phyloP scores from a whole-genome alignment of 2,329 filamentous ascomycete genomes.

The Xylaria hypoxylon region DNA sequence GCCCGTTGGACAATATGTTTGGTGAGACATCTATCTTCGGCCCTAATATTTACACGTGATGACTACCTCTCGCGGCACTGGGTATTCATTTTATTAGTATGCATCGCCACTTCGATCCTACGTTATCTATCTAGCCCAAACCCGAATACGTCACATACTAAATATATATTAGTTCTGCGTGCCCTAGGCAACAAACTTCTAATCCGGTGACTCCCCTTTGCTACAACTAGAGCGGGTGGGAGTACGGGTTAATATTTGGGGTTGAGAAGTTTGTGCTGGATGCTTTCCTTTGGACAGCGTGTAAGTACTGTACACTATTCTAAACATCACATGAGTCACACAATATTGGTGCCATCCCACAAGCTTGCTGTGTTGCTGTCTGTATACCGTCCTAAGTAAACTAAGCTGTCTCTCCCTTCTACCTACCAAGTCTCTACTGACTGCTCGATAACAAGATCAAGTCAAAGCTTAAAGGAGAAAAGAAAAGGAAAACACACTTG shows the following conservation, averaged over 20 bases:
- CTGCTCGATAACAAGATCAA: neutral
- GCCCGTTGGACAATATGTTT: conserved; percentile 1
- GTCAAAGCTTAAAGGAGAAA: too few relatives aligned
- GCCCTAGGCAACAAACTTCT: neutral
- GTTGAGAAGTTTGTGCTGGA: conserved; percentile 2
- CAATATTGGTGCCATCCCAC: neutral
- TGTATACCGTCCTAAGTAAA: neutral
- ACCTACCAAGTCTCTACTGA: neutral
- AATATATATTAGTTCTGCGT: conserved; percentile 1
- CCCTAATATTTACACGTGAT: conserved; percentile 21
- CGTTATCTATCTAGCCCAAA: neutral
- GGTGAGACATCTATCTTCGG: conserved; percentile 15
- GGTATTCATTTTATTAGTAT: neutral
- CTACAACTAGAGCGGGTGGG: neutral
- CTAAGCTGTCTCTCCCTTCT: neutral
- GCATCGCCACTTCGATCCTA: neutral
- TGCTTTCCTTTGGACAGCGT: neutral
- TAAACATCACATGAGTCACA: neutral
- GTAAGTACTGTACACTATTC: neutral
- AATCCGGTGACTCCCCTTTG: neutral
- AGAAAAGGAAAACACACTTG: neutral
- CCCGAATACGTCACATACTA: conserved; percentile 9
- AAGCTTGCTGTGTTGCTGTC: neutral
- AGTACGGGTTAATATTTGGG: neutral
- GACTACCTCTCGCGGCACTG: neutral